Percentiles rank a stretch among this genome's conserved stretches.
Conservation (phyloP, 2,329 filamentous ascomycete genomes). For the Cladosporium phlei region DNA sequence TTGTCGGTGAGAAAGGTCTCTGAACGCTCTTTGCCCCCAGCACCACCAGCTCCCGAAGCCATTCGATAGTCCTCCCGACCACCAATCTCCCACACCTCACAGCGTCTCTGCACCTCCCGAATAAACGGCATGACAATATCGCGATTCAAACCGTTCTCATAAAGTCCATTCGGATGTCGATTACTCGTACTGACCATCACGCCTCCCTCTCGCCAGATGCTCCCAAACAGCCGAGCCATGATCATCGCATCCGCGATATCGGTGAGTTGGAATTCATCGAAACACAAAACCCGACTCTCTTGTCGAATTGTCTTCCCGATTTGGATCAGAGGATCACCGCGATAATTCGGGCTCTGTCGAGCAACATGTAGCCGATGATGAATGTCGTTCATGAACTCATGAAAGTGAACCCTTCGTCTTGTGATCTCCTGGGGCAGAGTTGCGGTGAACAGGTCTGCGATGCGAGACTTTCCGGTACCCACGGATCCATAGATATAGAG, state of each 20-base stretch:
- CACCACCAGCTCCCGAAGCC: conserved; percentile 7
- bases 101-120: conserved; percentile 65
- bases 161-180: conserved; percentile 86
- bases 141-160: conserved; percentile 92
- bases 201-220: conserved; percentile 92
- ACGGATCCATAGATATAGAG: conserved; percentile 96
- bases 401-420: conserved; percentile 94
- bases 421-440: conserved; percentile 79
- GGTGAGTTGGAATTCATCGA: conserved; percentile 98
- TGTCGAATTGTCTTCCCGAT: conserved; percentile 88
- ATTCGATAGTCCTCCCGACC: conserved; percentile 61
- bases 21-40: conserved; percentile 41
- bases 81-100: conserved; percentile 77
- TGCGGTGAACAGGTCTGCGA: conserved; percentile 98
- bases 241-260: conserved; percentile 99
- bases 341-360: conserved; percentile 82
- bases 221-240: conserved; percentile 75
- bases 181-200: conserved; percentile 97
- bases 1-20: conserved; percentile 20
- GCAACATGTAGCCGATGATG: conserved; percentile 85
- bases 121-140: conserved; percentile 61
- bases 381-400: conserved; percentile 99
- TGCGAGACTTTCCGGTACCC: conserved; percentile 96
- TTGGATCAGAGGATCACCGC: conserved; percentile 84
- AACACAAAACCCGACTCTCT: conserved; percentile 80